phyloP scores from a whole-genome alignment of 257 asterid species.

The Plectranthus barbatus region DNA sequence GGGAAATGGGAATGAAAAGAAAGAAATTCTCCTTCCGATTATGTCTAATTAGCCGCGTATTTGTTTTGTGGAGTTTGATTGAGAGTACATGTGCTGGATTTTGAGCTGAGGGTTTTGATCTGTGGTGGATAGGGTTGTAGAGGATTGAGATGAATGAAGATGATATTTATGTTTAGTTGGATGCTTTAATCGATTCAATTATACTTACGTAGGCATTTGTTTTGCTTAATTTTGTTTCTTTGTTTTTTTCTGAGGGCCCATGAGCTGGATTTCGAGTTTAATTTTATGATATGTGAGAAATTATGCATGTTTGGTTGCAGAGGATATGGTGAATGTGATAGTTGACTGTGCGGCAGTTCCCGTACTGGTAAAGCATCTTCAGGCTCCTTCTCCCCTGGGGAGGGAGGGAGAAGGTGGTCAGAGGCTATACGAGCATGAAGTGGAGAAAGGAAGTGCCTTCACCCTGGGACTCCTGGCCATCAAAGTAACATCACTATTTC shows the following conservation, averaged over 20 bases:
- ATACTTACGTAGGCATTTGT: not conserved
- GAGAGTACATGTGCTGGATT: slow-evolving; percentile 21
- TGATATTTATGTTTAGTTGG: not conserved
- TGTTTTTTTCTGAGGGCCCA: not conserved
- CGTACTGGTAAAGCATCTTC: slow-evolving; percentile 65
- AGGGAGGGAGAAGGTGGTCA: slow-evolving; percentile 42
- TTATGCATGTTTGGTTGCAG: slow-evolving; percentile 43
- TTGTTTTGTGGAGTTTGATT: not conserved
- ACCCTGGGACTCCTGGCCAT: slow-evolving; percentile 93
- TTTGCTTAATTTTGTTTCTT: not conserved
- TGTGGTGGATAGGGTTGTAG: slow-evolving; percentile 15
- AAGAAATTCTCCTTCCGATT: not conserved
- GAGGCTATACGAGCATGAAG: slow-evolving; percentile 71
- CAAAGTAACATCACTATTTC: slow-evolving; percentile 45
- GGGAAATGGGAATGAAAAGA: not conserved
- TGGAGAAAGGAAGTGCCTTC: slow-evolving; percentile 97
- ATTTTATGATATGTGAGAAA: slow-evolving; percentile 20
- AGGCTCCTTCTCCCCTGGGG: slow-evolving; percentile 37
- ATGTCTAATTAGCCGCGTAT: not conserved
- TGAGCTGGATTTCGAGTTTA: slow-evolving; percentile 12
- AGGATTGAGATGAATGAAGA: not conserved
- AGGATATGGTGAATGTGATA: slow-evolving; percentile 77
- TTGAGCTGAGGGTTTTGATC: slow-evolving; percentile 27
- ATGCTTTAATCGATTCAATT: not conserved
- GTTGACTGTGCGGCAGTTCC: slow-evolving; percentile 96